Conservation (phyloP, 192 early-diverging fungal species). For the Funneliformis mosseae region DNA sequence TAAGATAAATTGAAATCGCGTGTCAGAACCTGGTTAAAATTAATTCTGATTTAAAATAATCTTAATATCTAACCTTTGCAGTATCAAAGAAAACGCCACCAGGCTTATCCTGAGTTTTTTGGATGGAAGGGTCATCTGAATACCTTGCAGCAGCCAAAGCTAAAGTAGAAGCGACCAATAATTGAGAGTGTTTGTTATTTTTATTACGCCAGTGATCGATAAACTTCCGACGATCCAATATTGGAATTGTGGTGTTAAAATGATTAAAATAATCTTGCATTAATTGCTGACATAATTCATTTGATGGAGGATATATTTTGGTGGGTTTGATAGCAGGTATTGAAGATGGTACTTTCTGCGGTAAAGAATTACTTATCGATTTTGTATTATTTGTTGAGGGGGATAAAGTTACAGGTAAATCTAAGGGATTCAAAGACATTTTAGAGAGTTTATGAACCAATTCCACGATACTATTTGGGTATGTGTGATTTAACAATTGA, state of each 20-base stretch:
- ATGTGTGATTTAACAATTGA: constrained; percentile 19
- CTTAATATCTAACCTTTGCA: constrained; percentile 15
- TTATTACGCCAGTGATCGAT: constrained; percentile 16
- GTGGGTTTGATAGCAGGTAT: neutral
- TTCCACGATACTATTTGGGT: constrained; percentile 26
- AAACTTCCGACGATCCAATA: constrained; percentile 30
- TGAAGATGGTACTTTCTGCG: neutral
- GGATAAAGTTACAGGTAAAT: neutral
- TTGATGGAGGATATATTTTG: neutral
- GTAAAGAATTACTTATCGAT: neutral
- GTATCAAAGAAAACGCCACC: constrained; percentile 27
- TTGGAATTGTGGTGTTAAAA: constrained; percentile 21
- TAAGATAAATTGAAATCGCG: neutral
- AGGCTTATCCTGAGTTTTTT: constrained; percentile 24
- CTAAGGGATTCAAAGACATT: neutral
- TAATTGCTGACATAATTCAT: constrained; percentile 24
- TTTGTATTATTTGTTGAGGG: neutral
- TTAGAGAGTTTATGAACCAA: constrained; percentile 25
- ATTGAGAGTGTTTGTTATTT: constrained; percentile 4
- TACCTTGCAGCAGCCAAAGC: constrained; percentile 21
- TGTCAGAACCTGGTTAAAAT: neutral
- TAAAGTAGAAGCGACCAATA: constrained; percentile 17
- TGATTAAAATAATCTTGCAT: constrained; percentile 18
- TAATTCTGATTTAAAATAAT: neutral
- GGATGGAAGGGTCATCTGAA: constrained; percentile 34